These are phyloP conservation scores for Dictyophora rubrovolvata DNA, from an alignment of 768 basidiomycete species.

Conservation along the genomic window DNA sequence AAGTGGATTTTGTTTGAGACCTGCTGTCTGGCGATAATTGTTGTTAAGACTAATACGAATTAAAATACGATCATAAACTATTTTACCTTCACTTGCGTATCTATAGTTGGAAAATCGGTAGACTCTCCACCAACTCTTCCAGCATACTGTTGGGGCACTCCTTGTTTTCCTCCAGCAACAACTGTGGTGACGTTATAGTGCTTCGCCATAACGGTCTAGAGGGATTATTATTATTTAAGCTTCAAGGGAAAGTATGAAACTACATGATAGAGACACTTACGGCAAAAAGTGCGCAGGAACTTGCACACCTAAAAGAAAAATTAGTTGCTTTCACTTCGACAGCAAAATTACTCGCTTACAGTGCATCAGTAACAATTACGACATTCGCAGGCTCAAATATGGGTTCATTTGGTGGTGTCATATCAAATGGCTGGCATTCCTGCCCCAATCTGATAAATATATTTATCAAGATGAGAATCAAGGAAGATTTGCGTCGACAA, in stretches of 20 bases:
- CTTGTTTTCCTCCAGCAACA: slow-evolving; percentile 45
- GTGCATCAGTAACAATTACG: slow-evolving; percentile 48
- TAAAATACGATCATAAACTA: neutral
- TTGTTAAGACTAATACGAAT: neutral
- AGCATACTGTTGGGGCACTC: slow-evolving; percentile 43
- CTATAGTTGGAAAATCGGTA: slow-evolving; percentile 45
- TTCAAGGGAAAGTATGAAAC: neutral
- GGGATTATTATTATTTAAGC: neutral
- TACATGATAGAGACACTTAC: slow-evolving; percentile 14
- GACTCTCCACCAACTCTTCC: slow-evolving; percentile 58
- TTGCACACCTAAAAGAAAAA: slow-evolving; percentile 14
- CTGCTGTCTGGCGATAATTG: slow-evolving; percentile 29
- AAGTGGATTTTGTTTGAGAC: slow-evolving; percentile 42
- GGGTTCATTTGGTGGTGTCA: slow-evolving; percentile 29
- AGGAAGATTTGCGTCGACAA: neutral
- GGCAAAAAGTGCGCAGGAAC: slow-evolving; percentile 20
- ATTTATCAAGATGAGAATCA: neutral
- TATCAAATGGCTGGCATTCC: slow-evolving; percentile 26
- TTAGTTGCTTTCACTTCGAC: neutral
- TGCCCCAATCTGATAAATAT: slow-evolving; percentile 19
- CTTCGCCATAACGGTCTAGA: slow-evolving; percentile 50
- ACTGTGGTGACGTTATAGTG: slow-evolving; percentile 45
- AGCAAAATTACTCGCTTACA: slow-evolving; percentile 35
- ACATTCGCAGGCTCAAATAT: slow-evolving; percentile 42
- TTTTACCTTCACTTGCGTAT: slow-evolving; percentile 47